phyloP scores from a whole-genome alignment of 2,329 filamentous ascomycete species.

The Trichoderma breve region DNA sequence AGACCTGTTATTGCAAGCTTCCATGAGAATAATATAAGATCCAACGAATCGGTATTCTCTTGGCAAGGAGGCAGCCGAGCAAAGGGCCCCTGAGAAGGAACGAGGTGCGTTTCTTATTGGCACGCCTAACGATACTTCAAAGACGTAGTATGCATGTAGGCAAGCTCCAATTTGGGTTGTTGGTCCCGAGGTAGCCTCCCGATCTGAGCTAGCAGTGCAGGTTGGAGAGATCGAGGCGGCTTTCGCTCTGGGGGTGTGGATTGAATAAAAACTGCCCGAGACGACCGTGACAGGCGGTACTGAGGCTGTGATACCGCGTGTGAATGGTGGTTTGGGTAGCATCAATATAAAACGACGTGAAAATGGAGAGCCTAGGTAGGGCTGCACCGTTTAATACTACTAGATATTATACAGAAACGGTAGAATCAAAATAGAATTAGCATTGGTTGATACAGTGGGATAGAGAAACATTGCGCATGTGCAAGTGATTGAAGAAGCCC shows the following conservation, averaged over 20 bases:
- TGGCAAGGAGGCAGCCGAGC: neutral
- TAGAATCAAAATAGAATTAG: neutral
- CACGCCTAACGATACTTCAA: neutral
- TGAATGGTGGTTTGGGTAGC: neutral
- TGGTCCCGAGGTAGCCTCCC: constrained; percentile 14
- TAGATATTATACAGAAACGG: neutral
- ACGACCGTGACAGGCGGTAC: neutral
- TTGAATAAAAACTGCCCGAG: neutral
- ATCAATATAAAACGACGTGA: neutral
- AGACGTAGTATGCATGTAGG: neutral
- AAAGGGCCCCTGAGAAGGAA: neutral
- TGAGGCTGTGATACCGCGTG: neutral
- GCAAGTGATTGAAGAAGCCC: neutral
- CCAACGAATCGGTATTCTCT: neutral
- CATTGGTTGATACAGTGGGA: neutral
- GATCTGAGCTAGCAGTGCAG: constrained; percentile 33
- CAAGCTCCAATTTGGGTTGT: neutral
- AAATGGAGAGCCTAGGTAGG: neutral
- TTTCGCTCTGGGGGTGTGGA: neutral
- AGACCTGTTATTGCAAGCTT: neutral
- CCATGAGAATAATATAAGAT: neutral
- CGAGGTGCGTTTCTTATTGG: neutral
- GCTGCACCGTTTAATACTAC: neutral
- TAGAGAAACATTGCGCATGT: neutral
- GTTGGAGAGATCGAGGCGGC: constrained; percentile 29